Base-by-base conservation (phyloP, 495 filamentous ascomycete species). In the Cryomyces antarcticus region DNA sequence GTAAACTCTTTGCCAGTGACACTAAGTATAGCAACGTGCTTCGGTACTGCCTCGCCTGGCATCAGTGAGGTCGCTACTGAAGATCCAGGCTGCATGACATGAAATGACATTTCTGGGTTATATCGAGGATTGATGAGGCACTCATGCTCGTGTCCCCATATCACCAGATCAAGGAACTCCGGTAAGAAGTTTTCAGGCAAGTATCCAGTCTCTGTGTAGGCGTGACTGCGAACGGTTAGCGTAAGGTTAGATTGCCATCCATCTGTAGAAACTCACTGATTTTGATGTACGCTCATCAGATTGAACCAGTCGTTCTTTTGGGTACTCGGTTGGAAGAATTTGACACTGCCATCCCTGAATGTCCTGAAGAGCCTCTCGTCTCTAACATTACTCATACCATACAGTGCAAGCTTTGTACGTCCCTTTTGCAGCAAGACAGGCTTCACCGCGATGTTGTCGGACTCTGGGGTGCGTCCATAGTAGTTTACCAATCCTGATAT, bases 81-180 rank as follows among this genome's bases (percentile, higher is more conserved):
- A 0, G 92, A 96, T 4, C 89, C 89, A 0, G 89, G 89, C 51
- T 99, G 89, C 72, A 99, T 94, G 47, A 99, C 86, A 53, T 87
- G 75, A 50, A 96, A 96, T 6, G 77, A 77, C 45, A 74, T 92
- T 56, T 93, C 85, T 0, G 80, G 73, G 52, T 94, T 95, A 27
- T 71, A 67, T 7, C 59, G 53, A 1, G 89, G 89, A 35, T 93
- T 73, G 49, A 96, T 92, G 4, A 89, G 58, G 56, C 88, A 96
- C 61, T 99, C 92, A 52, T 99, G 89, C 58, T 99, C 89, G 52
- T 99, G 89, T 27, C 89, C 89, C 89, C 89, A 99, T 38, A 99
- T 65, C 0, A 96, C 75, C 11, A 99, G 64, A 55, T 99, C 82
- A 33, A 96, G 60, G 55, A 93, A 99, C 5, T 80, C 77, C 0